These are phyloP conservation scores for Blastocystis sp. DNA, from an alignment of 352 stramenopile genomes.

Conservation along the genomic window DNA sequence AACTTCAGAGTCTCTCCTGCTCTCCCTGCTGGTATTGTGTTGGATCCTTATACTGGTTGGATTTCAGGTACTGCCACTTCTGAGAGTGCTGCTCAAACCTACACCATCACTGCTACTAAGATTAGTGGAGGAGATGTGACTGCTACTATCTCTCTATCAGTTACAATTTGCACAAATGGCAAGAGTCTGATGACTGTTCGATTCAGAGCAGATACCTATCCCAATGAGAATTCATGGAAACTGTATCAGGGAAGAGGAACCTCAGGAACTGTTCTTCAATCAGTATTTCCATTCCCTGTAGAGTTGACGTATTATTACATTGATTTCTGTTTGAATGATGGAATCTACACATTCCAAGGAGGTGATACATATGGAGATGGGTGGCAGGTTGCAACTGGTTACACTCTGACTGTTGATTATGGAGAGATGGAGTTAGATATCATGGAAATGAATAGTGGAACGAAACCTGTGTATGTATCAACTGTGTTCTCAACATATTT, in stretches of 20 bases:
- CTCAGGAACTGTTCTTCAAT: background rate
- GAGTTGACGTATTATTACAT: background rate
- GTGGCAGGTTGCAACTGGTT: background rate
- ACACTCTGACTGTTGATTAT: constrained; percentile 29
- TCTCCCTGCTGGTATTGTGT: background rate
- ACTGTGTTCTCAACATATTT: constrained; percentile 7
- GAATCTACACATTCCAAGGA: background rate
- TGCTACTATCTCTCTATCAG: background rate
- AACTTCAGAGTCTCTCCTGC: background rate
- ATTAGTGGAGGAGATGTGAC: background rate
- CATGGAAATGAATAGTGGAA: background rate
- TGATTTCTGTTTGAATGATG: constrained; percentile 37
- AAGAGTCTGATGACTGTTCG: background rate
- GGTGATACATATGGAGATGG: background rate
- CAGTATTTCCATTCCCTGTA: background rate
- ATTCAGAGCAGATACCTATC: background rate
- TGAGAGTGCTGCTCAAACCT: background rate
- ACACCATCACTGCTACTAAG: constrained; percentile 42
- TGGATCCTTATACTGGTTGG: background rate
- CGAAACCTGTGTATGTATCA: background rate
- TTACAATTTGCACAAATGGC: background rate
- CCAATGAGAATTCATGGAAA: background rate
- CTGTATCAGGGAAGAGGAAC: constrained; percentile 13
- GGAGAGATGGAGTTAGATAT: constrained; percentile 40
- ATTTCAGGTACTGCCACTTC: constrained; percentile 23